Evolutionary conservation across 2,329 filamentous ascomycete species (phyloP).

Genomic region (Fusarium oligoseptatum): DNA sequence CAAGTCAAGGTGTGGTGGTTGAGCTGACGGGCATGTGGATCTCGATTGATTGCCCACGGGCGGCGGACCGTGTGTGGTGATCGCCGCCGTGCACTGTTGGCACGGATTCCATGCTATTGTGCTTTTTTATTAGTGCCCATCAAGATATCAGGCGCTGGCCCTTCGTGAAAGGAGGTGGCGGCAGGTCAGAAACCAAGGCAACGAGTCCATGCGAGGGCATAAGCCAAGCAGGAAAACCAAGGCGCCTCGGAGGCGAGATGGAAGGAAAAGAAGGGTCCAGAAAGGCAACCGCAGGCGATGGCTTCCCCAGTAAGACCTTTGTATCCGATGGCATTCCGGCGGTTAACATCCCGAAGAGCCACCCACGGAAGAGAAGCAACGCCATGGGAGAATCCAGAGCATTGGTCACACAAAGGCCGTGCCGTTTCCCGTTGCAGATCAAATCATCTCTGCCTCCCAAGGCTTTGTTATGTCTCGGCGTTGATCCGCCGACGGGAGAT

Average conservation of each 20-base stretch:
- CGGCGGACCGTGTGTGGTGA: constrained; percentile 43
- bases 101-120: constrained; percentile 6
- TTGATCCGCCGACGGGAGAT: constrained; percentile 26
- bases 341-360: constrained; percentile 11
- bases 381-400: constrained; percentile 14
- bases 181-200: constrained; percentile 20
- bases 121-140: constrained; percentile 13
- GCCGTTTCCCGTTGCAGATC: constrained; percentile 16
- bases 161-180: constrained; percentile 22
- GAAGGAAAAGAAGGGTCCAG: constrained; percentile 21
- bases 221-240: constrained; percentile 13
- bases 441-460: neutral
- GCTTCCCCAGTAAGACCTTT: constrained; percentile 6
- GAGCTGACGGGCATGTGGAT: constrained; percentile 43
- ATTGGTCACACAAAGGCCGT: constrained; percentile 23
- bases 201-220: constrained; percentile 4
- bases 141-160: constrained; percentile 14
- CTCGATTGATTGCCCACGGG: constrained; percentile 44
- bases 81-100: constrained; percentile 38
- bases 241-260: constrained; percentile 20
- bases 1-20: constrained; percentile 36
- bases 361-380: constrained; percentile 3
- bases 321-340: constrained; percentile 6
- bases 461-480: constrained; percentile 30
- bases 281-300: constrained; percentile 9